Conservation (phyloP, 2,329 filamentous ascomycete species). For the Colletotrichum australisinense region DNA sequence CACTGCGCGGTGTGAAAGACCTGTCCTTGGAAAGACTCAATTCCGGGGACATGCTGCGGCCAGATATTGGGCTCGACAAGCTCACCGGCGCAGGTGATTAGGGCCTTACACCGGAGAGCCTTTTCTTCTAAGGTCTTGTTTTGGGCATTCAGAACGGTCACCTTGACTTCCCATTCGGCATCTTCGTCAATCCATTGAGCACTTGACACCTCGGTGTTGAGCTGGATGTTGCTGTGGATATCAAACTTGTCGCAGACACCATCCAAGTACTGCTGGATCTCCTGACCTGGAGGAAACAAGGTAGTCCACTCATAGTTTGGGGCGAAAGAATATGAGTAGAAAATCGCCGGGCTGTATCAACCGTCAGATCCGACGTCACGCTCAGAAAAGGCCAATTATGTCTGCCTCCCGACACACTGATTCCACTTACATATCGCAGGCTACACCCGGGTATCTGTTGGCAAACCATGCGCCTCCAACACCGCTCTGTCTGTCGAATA, state of each 20-base stretch:
- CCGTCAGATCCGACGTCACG: neutral
- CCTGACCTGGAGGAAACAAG: neutral
- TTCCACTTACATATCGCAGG: slow-evolving; percentile 7
- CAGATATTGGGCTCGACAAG: neutral
- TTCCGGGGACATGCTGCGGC: neutral
- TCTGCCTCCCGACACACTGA: neutral
- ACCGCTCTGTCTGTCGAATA: slow-evolving; percentile 2
- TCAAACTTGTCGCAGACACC: neutral
- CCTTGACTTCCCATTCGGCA: neutral
- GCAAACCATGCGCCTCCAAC: slow-evolving; percentile 1
- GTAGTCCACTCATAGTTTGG: slow-evolving; percentile 9
- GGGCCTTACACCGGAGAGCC: neutral
- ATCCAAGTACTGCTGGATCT: slow-evolving; percentile 3
- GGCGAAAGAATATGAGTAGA: slow-evolving; percentile 8
- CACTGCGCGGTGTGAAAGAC: slow-evolving; percentile 47
- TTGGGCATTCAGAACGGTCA: neutral
- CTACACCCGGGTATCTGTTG: slow-evolving; percentile 3
- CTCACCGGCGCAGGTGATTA: neutral
- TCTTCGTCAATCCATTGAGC: neutral
- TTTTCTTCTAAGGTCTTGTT: neutral
- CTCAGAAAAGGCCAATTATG: neutral
- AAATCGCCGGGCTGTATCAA: neutral
- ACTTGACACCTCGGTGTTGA: neutral
- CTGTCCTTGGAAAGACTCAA: slow-evolving; percentile 12
- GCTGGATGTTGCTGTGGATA: slow-evolving; percentile 1